Percentiles rank a stretch among this genome's conserved stretches.
Conservation (phyloP, 2,329 filamentous ascomycete species). For the Neospermospora avenae region DNA sequence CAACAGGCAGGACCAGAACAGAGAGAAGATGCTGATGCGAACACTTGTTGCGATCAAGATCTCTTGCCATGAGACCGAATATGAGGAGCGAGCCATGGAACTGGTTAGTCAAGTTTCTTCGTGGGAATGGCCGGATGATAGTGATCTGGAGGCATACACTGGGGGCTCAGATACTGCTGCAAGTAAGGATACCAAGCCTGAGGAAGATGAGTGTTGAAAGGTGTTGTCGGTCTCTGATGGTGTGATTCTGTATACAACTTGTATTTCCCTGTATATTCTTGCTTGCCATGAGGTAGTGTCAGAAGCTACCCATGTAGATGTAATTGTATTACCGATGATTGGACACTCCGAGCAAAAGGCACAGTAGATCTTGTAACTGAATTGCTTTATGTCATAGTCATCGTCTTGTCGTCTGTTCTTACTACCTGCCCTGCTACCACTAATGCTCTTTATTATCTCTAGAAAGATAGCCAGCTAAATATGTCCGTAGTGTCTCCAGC, state of each 20-base stretch:
- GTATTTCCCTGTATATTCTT: not conserved
- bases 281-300: not conserved
- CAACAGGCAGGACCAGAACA: conserved; percentile 21
- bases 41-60: conserved; percentile 26
- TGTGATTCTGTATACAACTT: not conserved
- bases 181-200: not conserved
- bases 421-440: too few species aligned
- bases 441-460: too few species aligned
- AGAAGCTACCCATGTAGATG: not conserved
- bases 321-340: not conserved
- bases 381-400: not conserved
- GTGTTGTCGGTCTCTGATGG: not conserved
- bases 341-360: not conserved
- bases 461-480: too few species aligned
- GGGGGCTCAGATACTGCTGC: not conserved
- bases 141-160: conserved; percentile 21
- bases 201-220: not conserved
- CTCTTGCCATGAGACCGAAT: conserved; percentile 18
- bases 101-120: conserved; percentile 25
- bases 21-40: conserved; percentile 16
- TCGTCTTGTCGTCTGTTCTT: too few species aligned
- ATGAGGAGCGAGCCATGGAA: conserved; percentile 17
- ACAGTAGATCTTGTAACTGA: not conserved
- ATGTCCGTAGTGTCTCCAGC: not conserved
- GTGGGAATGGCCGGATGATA: conserved; percentile 32